Percentiles rank a stretch among this genome's conserved stretches.
These are phyloP conservation scores for Candolleomyces eurysporus DNA, from an alignment of 768 basidiomycete genomes.

Conservation along the genomic window DNA sequence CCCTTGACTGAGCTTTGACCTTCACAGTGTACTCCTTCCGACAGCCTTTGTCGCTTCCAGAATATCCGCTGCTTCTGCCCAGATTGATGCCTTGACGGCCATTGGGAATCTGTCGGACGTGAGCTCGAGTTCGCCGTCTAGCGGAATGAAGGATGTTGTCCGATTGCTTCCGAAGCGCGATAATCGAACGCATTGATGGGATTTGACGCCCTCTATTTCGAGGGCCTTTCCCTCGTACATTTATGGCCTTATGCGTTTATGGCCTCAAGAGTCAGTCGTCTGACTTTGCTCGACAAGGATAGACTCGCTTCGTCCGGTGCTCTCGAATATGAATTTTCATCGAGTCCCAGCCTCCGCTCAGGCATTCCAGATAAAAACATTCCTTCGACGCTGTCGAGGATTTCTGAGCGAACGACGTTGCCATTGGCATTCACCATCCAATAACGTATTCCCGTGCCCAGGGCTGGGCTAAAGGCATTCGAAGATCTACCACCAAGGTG, in stretches of 20 bases:
- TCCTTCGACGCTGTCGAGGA: conserved; percentile 99
- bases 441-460: no score
- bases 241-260: no score
- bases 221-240: conserved; percentile 95
- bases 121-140: conserved; percentile 97
- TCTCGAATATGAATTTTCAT: conserved; percentile 99
- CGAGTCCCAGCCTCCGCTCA: conserved; percentile 89
- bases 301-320: conserved; percentile 84
- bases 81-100: conserved; percentile 94
- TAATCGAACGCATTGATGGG: conserved; percentile 98
- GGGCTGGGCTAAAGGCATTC: no score
- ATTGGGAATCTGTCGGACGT: conserved; percentile 98
- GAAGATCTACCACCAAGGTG: no score
- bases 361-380: conserved; percentile 99
- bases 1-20: conserved; percentile 94
- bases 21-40: conserved; percentile 96
- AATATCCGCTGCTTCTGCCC: conserved; percentile 96
- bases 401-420: conserved; percentile 95
- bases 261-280: conserved; percentile 2
- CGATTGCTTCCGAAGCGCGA: conserved; percentile 98
- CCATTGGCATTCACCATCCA: conserved; percentile 97
- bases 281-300: background rate
- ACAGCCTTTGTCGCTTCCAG: conserved; percentile 92
- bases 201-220: conserved; percentile 99
- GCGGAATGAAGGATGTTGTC: conserved; percentile 98